phyloP scores from a whole-genome alignment of 2,329 filamentous ascomycete species.

The Cytospora paraplurivora region DNA sequence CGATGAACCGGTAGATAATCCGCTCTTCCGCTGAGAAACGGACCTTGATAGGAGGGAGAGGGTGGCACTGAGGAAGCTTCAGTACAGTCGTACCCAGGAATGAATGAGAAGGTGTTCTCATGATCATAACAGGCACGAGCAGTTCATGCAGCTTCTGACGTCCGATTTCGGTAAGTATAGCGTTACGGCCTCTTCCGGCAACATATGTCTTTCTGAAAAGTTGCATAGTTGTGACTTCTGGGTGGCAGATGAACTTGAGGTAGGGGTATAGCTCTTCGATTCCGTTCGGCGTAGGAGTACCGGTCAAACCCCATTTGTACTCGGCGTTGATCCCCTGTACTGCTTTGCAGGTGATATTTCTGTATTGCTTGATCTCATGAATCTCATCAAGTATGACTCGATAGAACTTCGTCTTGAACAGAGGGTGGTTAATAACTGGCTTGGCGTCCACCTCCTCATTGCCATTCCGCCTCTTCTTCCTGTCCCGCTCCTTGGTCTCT shows the following conservation, averaged over 20 bases:
- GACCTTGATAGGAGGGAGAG: not conserved
- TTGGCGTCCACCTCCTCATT: not conserved
- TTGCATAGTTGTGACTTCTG: not conserved
- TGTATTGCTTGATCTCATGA: conserved; percentile 56
- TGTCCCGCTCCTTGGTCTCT: not conserved
- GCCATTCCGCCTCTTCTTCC: not conserved
- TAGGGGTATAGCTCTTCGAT: not conserved
- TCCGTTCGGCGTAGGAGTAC: conserved; percentile 6
- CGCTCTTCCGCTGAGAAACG: not conserved
- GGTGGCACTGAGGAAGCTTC: not conserved
- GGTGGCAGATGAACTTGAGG: conserved; percentile 8
- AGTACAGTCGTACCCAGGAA: not conserved
- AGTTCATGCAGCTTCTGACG: not conserved
- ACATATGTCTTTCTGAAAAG: not conserved
- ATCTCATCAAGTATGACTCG: conserved; percentile 50
- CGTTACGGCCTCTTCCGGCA: not conserved
- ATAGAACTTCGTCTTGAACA: conserved; percentile 16
- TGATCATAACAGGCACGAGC: conserved; percentile 1
- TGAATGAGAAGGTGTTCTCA: not conserved
- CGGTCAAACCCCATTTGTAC: conserved; percentile 3
- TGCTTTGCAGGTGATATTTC: conserved; percentile 25
- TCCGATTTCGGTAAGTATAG: not conserved
- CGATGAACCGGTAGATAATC: not conserved
- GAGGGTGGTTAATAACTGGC: not conserved
- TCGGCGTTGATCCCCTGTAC: not conserved